phyloP scores from a whole-genome alignment of 768 basidiomycete species.

The Amanita jacksonii region DNA sequence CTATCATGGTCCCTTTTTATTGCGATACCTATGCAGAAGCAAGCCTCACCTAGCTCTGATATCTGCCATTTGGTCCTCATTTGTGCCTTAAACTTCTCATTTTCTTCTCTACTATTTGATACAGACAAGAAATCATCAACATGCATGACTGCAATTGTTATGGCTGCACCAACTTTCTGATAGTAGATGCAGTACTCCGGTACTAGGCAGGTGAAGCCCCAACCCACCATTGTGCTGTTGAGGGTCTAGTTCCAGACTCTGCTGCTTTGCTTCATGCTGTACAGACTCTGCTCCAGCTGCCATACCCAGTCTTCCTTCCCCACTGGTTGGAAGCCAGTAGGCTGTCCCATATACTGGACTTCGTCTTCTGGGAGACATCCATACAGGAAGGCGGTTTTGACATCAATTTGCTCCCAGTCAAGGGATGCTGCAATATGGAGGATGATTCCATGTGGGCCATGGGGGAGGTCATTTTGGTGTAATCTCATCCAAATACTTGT shows the following conservation, averaged over 20 bases:
- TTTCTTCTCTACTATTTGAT: neutral
- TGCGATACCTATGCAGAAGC: neutral
- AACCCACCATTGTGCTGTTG: constrained; percentile 16
- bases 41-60: neutral
- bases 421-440: constrained; percentile 24
- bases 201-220: constrained; percentile 20
- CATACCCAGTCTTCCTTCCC: no score
- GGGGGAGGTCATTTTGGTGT: constrained; percentile 30
- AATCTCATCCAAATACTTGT: no score
- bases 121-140: neutral
- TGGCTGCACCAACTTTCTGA: neutral
- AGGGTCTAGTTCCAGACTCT: constrained; percentile 25
- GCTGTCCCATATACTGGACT: constrained; percentile 26
- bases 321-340: constrained; percentile 20
- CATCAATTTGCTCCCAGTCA: constrained; percentile 31
- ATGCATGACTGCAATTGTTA: neutral
- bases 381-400: constrained; percentile 31
- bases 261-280: constrained; percentile 26
- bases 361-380: constrained; percentile 21
- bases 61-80: neutral
- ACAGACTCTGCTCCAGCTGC: constrained; percentile 15
- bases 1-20: neutral
- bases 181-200: no score
- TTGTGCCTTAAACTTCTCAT: neutral
- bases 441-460: constrained; percentile 31